Evolutionary conservation across 1,139 yeast genomes (phyloP).

Genomic region (Candida mesenterica): DNA sequence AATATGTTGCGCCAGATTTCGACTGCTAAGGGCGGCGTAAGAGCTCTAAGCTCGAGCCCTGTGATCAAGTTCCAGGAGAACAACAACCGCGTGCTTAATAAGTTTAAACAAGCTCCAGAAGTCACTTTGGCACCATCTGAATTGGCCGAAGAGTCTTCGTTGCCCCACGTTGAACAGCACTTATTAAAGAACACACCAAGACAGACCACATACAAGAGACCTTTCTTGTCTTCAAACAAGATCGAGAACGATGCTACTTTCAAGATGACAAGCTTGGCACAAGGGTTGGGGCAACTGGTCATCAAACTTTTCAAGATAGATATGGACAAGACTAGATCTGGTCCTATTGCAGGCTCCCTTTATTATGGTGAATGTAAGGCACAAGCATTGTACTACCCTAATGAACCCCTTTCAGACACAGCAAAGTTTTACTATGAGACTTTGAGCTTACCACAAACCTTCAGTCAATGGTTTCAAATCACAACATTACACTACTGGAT

Average conservation of each 20-base stretch:
- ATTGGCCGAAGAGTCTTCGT: constrained; percentile 48
- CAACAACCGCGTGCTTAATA: constrained; percentile 17
- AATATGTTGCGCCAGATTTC: not conserved
- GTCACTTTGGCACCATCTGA: constrained; percentile 38
- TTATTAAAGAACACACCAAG: constrained; percentile 38
- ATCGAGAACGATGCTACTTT: constrained; percentile 57
- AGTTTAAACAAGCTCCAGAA: constrained; percentile 18
- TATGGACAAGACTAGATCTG: constrained; percentile 90
- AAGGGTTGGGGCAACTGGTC: constrained; percentile 68
- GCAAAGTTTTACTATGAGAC: constrained; percentile 78
- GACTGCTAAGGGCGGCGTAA: not conserved
- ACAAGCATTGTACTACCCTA: constrained; percentile 75
- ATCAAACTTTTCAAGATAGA: constrained; percentile 70
- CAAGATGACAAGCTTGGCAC: constrained; percentile 67
- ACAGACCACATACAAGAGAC: constrained; percentile 42
- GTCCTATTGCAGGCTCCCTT: constrained; percentile 88
- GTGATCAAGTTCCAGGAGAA: constrained; percentile 1
- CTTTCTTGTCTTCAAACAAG: constrained; percentile 51
- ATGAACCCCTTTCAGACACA: constrained; percentile 62
- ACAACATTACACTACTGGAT: constrained; percentile 92
- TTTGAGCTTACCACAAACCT: constrained; percentile 76
- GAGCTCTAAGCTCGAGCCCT: not conserved
- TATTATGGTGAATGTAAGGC: constrained; percentile 85
- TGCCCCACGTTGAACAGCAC: constrained; percentile 46
- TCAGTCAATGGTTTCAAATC: constrained; percentile 93